Percentiles rank a stretch among this genome's conserved stretches.
Evolutionary conservation across 1,284 basidiomycete species (phyloP).

Genomic region (Butyriboletus appendiculatus): DNA sequence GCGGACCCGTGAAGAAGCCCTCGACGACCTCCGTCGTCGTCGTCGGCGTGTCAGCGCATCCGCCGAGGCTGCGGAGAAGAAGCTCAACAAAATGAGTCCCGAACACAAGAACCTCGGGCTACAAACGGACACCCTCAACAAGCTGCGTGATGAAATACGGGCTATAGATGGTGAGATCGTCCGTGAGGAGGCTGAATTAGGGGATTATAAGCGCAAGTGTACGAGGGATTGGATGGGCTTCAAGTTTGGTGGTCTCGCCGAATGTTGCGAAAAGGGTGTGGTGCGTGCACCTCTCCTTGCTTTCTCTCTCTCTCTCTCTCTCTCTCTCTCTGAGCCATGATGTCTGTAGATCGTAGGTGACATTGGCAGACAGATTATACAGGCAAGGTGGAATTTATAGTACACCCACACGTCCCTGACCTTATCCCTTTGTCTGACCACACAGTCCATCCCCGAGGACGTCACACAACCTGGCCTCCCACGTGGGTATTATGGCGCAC

Average conservation of each 20-base stretch:
- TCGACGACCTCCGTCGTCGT: conserved; percentile 76
- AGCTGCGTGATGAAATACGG: conserved; percentile 78
- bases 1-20: conserved; percentile 81
- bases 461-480: conserved; percentile 80
- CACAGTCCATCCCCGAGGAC: conserved; percentile 79
- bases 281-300: conserved; percentile 44
- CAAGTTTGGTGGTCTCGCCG: conserved; percentile 88
- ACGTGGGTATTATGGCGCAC: conserved; percentile 70
- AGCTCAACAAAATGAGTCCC: conserved; percentile 87
- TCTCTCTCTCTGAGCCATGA: conserved; percentile 2
- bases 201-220: conserved; percentile 82
- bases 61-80: conserved; percentile 88
- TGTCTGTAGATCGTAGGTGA: conserved; percentile 74
- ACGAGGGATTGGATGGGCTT: conserved; percentile 75
- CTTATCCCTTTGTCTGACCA: not conserved
- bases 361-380: conserved; percentile 76
- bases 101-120: conserved; percentile 84
- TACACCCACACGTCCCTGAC: not conserved
- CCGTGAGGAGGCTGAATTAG: conserved; percentile 78
- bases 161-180: conserved; percentile 82
- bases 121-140: conserved; percentile 79
- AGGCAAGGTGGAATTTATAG: conserved; percentile 43
- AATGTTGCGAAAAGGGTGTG: conserved; percentile 83
- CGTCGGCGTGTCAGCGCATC: conserved; percentile 68
- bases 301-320: not conserved